phyloP scores from a whole-genome alignment of 2,329 filamentous ascomycete genomes.

The Xylariomycetidae sp. region DNA sequence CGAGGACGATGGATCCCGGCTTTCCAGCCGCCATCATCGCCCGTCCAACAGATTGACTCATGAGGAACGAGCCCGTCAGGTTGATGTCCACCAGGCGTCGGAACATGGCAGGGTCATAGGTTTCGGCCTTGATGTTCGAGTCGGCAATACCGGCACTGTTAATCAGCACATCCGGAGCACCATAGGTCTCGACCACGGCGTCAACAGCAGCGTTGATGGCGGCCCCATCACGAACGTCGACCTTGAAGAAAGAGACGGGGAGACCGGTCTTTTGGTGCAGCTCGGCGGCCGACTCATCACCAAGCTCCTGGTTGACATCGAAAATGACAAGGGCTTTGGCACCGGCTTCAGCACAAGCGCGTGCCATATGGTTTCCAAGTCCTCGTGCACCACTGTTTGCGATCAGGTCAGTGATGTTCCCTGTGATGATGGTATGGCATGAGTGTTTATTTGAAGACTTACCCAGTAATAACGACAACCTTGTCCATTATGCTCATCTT shows the following conservation, averaged over 20 bases:
- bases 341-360: constrained; percentile 71
- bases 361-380: constrained; percentile 74
- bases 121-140: constrained; percentile 79
- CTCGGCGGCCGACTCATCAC: constrained; percentile 64
- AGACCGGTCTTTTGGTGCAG: constrained; percentile 69
- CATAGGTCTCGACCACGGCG: constrained; percentile 61
- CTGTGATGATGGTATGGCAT: no score
- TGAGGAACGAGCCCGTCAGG: constrained; percentile 72
- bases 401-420: no score
- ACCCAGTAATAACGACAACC: constrained; percentile 69
- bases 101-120: constrained; percentile 72
- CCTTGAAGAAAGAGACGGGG: constrained; percentile 72
- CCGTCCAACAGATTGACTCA: constrained; percentile 67
- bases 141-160: constrained; percentile 78
- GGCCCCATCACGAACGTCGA: constrained; percentile 68
- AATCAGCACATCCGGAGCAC: constrained; percentile 69
- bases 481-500: constrained; percentile 67
- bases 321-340: constrained; percentile 71
- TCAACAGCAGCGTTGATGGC: constrained; percentile 67
- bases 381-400: constrained; percentile 66
- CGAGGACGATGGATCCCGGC: constrained; percentile 69
- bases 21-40: constrained; percentile 69
- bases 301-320: constrained; percentile 71
- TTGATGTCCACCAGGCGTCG: constrained; percentile 78
- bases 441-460: constrained; percentile 25